Evolutionary conservation across 78 protist species (phyloP), one percentile per base, ranked within the genome.

Genomic region (Dictyostelium intermedium): DNA sequence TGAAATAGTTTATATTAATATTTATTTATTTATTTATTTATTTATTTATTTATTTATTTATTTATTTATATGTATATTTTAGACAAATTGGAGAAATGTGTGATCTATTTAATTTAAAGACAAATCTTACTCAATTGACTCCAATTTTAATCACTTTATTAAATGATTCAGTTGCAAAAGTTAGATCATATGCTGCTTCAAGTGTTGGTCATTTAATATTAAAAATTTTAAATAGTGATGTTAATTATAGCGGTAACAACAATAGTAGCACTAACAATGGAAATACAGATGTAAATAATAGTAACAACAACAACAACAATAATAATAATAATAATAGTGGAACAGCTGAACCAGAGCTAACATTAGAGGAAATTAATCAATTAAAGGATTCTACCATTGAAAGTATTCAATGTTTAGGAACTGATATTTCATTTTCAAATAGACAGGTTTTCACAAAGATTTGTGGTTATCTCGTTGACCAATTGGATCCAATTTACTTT

Each of bases 41-140:
- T n/a, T n/a, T n/a, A n/a, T n/a, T n/a, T n/a, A n/a, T n/a, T n/a
- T n/a, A n/a, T n/a, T n/a, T n/a, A n/a, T n/a, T n/a, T n/a, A n/a
- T n/a, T n/a, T n/a, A 35, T 43, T 73, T 14, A 70, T 70, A 32
- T 70, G 1, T 34, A 32, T 56, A 14, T 11, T 32, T 20, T 82
- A 91, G 95, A 32, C 95, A 91, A 91, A 25, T 91, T 43, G 95
- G 87, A 23, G 73, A 76, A 61, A 77, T 91, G 23, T 91, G 86
- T 32, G 77, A 53, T 14, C 32, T 81, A 77, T 91, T 91, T 66
- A 60, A n/a, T 53, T 56, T 84, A 9, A 77, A 83, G 35, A 91
- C 87, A 11, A 84, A 25, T 37, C 41, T 81, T 1, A 77, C 91
- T 30, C 39, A 84, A 34, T 30, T 91, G 20, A 11, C 91, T 77